phyloP scores from a whole-genome alignment of 2,329 filamentous ascomycete species.

The Venturia effusa region DNA sequence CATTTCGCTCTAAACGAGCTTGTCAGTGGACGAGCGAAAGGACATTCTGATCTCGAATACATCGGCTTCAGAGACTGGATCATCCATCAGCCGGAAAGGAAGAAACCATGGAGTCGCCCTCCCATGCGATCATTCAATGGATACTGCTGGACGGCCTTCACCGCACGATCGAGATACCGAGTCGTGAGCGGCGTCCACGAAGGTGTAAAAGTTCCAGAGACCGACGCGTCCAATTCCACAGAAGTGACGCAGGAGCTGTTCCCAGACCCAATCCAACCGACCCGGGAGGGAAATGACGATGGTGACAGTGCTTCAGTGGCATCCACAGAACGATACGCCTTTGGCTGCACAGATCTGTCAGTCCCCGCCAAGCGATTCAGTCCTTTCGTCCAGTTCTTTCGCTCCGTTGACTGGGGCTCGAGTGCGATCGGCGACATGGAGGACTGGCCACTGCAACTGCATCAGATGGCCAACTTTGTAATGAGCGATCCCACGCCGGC shows the following conservation, averaged over 20 bases:
- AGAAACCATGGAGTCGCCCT: background rate
- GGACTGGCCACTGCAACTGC: background rate
- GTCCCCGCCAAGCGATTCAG: background rate
- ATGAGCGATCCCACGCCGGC: background rate
- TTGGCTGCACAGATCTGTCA: background rate
- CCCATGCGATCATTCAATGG: background rate
- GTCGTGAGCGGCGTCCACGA: background rate
- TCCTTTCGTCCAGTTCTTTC: background rate
- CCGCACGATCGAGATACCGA: background rate
- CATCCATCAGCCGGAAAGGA: background rate
- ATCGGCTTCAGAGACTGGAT: background rate
- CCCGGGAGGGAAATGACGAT: background rate
- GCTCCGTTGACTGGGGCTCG: background rate
- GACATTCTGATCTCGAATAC: background rate
- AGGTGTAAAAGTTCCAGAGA: background rate
- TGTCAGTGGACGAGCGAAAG: background rate
- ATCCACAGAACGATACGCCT: background rate
- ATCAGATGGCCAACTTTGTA: slow-evolving; percentile 1
- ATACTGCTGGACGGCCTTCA: background rate
- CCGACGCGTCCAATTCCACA: background rate
- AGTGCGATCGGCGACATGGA: background rate
- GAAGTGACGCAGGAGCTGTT: background rate
- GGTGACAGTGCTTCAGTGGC: background rate
- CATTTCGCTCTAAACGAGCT: background rate
- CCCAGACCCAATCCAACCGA: background rate